Base-by-base conservation (phyloP, 208 protist genomes). In the Trypanosoma brucei region DNA sequence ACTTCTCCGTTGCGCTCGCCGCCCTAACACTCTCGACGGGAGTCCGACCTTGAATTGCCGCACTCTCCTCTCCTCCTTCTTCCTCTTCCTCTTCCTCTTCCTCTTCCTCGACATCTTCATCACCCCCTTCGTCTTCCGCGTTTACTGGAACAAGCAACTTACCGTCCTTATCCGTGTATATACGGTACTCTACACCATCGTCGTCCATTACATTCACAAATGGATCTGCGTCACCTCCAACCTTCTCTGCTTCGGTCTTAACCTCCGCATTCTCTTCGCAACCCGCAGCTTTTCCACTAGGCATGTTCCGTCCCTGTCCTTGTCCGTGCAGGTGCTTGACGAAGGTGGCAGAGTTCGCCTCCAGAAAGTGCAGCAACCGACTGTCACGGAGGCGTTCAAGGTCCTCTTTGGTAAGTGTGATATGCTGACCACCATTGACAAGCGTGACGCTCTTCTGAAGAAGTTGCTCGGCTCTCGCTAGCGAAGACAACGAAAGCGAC, bases 191-290 rank as follows among this genome's bases (percentile, higher is more conserved):
- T 14, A 77, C 55, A 0, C 88, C 88, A 9, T 92, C 84, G 52
- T 82, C 71, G 70, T 94, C 88, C n/a, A 91, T 83, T 0, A 78
- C 88, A 0, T 84, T 94, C 51, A 94, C 91, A 52, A 92, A 94
- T 0, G 85, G 87, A 37, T 82, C 74, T 58, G 91, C 91, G 33
- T 81, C 78, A 1, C 53, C 34, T 48, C 83, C 79, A 34, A 91
- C 60, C 4, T 69, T 67, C 0, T 42, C 51, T 38, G 89, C 86
- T 30, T 81, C 71, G 1, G 62, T 60, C 54, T 87, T 78, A 31
- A 91, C 55, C 50, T 54, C 8, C 45, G 8, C 37, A 13, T 1
- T 2, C 14, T 54, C 62, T 5, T 40, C 42, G 22, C 58, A 8
- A 35, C n/a, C 54, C 13, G 13, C 30, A 14, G 8, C 5, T 42